Evolutionary conservation across 2,329 filamentous ascomycete species (phyloP).

Genomic region (Nigrospora osmanthi): DNA sequence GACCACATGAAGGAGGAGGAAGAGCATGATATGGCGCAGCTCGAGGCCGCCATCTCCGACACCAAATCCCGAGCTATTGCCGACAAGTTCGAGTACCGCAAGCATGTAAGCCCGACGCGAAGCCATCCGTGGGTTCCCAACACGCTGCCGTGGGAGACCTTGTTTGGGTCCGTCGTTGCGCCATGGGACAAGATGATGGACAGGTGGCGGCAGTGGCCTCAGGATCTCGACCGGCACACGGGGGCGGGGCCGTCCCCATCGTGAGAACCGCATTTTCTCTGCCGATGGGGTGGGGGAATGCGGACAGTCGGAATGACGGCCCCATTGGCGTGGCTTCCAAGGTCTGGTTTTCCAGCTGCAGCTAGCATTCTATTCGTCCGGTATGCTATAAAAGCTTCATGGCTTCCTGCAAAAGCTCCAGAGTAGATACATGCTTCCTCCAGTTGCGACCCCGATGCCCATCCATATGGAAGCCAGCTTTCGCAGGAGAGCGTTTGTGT

Average conservation of each 20-base stretch:
- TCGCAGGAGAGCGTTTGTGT: too few relatives aligned
- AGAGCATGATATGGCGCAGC: slow-evolving; percentile 28
- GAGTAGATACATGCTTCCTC: too few relatives aligned
- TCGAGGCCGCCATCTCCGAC: slow-evolving; percentile 28
- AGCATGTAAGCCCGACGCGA: slow-evolving; percentile 35
- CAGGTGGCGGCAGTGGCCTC: neutral
- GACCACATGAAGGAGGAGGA: slow-evolving; percentile 36
- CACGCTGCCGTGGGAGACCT: slow-evolving; percentile 36
- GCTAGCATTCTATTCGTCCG: too few relatives aligned
- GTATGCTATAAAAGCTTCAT: too few relatives aligned
- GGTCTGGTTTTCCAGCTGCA: too few relatives aligned
- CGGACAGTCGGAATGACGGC: too few relatives aligned
- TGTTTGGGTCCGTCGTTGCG: neutral
- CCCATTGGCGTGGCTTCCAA: too few relatives aligned
- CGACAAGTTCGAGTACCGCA: slow-evolving; percentile 32
- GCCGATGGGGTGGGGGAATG: too few relatives aligned
- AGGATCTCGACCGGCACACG: neutral
- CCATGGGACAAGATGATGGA: slow-evolving; percentile 2
- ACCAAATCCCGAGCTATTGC: slow-evolving; percentile 23
- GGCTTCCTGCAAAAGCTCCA: too few relatives aligned
- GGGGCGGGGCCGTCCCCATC: neutral
- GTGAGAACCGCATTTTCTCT: neutral
- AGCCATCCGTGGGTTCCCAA: slow-evolving; percentile 35
- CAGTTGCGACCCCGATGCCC: too few relatives aligned
- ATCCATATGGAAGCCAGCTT: too few relatives aligned